Conservation (phyloP, 495 filamentous ascomycete genomes). For the Pseudomonodictys pantanalensis region DNA sequence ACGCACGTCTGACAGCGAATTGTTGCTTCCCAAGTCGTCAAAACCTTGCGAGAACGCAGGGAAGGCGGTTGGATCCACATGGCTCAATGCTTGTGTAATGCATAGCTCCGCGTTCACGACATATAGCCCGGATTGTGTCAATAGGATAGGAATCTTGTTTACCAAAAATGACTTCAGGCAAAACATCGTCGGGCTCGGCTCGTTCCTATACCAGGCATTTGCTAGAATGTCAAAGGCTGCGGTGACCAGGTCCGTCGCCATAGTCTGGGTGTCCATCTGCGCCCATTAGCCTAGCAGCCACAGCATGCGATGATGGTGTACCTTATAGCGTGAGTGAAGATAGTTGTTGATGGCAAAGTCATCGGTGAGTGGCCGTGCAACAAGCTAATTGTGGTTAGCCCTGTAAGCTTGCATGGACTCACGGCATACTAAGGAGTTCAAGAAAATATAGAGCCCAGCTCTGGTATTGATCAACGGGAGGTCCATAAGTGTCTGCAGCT, state of each 20-base stretch:
- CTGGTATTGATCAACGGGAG: conserved; percentile 70
- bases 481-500: conserved; percentile 54
- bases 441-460: conserved; percentile 87
- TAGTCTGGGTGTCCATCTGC: conserved; percentile 35
- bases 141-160: conserved; percentile 84
- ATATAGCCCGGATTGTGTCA: conserved; percentile 65
- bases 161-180: conserved; percentile 87
- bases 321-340: conserved; percentile 77
- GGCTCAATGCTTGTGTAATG: conserved; percentile 72
- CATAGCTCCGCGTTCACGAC: conserved; percentile 70
- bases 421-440: conserved; percentile 77
- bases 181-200: conserved; percentile 67
- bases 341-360: conserved; percentile 75
- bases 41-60: conserved; percentile 78
- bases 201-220: conserved; percentile 77
- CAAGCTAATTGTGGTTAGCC: conserved; percentile 55
- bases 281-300: neutral
- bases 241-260: conserved; percentile 72
- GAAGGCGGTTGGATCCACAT: conserved; percentile 74
- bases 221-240: conserved; percentile 87
- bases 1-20: conserved; percentile 74
- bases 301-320: conserved; percentile 35
- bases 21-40: conserved; percentile 66
- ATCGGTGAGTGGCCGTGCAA: conserved; percentile 77
- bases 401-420: neutral